These are phyloP conservation scores for Perilla frutescens DNA, from an alignment of 257 asterid species.

Conservation along the genomic window DNA sequence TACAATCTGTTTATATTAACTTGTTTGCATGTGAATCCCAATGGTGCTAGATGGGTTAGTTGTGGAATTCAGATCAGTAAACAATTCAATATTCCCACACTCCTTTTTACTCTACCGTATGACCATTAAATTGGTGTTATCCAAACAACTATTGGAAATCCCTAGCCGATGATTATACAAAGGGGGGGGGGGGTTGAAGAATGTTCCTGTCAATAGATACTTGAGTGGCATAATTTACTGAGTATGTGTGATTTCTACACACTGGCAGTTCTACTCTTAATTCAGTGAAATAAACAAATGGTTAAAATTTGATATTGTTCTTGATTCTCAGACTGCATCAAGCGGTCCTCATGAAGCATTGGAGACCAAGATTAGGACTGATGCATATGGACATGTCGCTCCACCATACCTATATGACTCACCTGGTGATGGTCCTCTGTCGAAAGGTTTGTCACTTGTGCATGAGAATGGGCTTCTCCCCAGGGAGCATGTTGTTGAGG, in stretches of 20 bases:
- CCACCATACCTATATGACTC: slow-evolving; percentile 41
- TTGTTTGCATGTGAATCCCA: slow-evolving; percentile 17
- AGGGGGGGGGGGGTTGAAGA: neutral
- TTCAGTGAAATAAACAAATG: slow-evolving; percentile 33
- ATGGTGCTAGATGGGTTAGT: slow-evolving; percentile 1
- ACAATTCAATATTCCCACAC: neutral
- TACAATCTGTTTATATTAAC: slow-evolving; percentile 2
- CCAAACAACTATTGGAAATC: neutral
- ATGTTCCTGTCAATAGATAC: slow-evolving; percentile 9
- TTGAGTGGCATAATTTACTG: slow-evolving; percentile 3
- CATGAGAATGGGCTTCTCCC: slow-evolving; percentile 71
- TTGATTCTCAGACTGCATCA: slow-evolving; percentile 52
- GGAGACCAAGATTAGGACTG: slow-evolving; percentile 51
- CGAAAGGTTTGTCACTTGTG: slow-evolving; percentile 50
- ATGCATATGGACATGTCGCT: slow-evolving; percentile 49
- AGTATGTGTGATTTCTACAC: slow-evolving; percentile 1
- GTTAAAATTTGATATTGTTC: slow-evolving; percentile 21
- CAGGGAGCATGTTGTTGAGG: slow-evolving; percentile 65
- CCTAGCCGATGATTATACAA: neutral
- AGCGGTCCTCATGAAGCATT: slow-evolving; percentile 48
- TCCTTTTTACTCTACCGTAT: neutral
- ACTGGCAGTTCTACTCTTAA: slow-evolving; percentile 7
- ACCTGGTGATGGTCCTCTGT: slow-evolving; percentile 44
- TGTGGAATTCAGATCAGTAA: neutral
- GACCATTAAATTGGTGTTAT: neutral